Base-by-base conservation (phyloP, 83 land plant genomes). In the Thuja plicata region DNA sequence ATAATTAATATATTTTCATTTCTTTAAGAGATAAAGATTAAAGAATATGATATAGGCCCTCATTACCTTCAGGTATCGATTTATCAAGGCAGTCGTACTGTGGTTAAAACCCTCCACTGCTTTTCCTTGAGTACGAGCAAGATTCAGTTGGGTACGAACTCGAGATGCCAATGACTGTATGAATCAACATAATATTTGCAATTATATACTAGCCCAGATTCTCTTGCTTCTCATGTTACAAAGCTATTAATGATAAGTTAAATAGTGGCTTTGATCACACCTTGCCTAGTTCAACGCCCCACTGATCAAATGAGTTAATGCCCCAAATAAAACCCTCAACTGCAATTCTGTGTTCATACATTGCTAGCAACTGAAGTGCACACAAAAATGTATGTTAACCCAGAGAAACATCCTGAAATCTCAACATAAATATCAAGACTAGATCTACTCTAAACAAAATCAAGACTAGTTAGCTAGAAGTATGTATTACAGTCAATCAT, bases 261-360 rank as follows among this genome's bases (percentile, higher is more conserved):
- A 37, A 38, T 43, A 24, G 27, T n/a, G 43, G 15, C 10, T 80
- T 70, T 88, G 9, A 48, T 73, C 82, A 90, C 90, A 94, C 99
- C 98, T 98, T 97, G 85, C 99, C 99, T 55, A 98, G 95, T 90
- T 98, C 99, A 11, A 97, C 99, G 27, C 99, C 99, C 99, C 99
- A 98, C 89, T 98, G 99, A 87, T 98, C 99, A 91, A 98, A 97
- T 52, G 99, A 98, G 92, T 98, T 98, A 90, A 98, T 98, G 73
- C 96, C 99, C 99, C 99, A 98, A 45, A 97, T 88, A 86, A 97
- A 98, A 41, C 99, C 99, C 91, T 98, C 92, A 74, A 98, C 99
- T 54, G 97, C 99, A 86, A 98, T 89, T 88, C 99, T 93, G 86
- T 98, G 99, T 89, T 98, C 99, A 91, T 97, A 98, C 35, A 96